Base-by-base conservation (phyloP, 2,329 filamentous ascomycete genomes). In the Neurospora crassa region DNA sequence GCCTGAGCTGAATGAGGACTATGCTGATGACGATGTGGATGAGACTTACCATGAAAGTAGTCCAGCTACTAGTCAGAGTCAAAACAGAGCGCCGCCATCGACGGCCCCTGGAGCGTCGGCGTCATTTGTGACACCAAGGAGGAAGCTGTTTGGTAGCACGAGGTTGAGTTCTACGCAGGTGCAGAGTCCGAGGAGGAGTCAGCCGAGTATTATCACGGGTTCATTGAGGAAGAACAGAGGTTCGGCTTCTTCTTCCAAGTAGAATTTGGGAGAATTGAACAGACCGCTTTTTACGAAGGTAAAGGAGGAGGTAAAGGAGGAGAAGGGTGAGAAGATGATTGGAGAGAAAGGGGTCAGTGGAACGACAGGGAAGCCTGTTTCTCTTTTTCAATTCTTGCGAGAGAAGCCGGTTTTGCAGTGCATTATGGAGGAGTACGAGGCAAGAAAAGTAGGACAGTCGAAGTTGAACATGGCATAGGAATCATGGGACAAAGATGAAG, bases 1-100 rank as follows among this genome's bases (percentile, higher is more conserved):
- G 71, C 77, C 79, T 5, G 76, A 75, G 5, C 76, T 78, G 20
- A 74, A 73, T 3, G 80, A 83, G 69, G 67, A 80, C 69, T 81
- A 82, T 67, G 80, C 80, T 1, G 81, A 82, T 42, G 82, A 83
- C 12, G 78, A 78, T n/a, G 75, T 81, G 42, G 81, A 83, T 70
- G 78, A 74, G 29, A 81, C 77, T 0, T 81, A 81, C 45, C 73
- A 77, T 40, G 76, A 74, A 16, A 29, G 20, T 24, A 53, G 8
- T 70, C 72, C 24, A 70, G 53, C 14, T 16, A 73, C 70, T 77
- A 77, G 69, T 69, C 53, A 37, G 53, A 63, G 53, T 37, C 53
- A 63, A 16, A 29, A 37, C 11, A 63, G 29, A 24, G 14, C 3
- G 29, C 53, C 53, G 14, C 29, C 53, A 6, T 63, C 53, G 14